Conservation (phyloP, 441 rosid genomes). For the Adansonia grandidieri region DNA sequence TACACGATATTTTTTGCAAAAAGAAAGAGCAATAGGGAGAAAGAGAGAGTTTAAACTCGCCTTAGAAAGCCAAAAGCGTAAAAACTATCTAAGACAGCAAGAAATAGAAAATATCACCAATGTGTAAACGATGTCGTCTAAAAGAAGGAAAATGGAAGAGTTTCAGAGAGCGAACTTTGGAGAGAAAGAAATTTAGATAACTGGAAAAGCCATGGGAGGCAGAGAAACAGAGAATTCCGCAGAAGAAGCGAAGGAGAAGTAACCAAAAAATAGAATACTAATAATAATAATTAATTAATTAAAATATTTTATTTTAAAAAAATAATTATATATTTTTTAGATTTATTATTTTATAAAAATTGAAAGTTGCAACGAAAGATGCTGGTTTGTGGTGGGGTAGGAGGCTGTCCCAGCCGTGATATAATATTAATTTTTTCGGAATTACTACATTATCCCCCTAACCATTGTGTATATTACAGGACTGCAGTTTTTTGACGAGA, state of each 20-base stretch:
- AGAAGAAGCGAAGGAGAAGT: conserved; percentile 57
- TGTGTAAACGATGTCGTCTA: conserved; percentile 36
- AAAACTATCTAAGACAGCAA: conserved; percentile 34
- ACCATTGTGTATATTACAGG: conserved; percentile 2
- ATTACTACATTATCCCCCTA: conserved; percentile 32
- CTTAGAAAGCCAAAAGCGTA: conserved; percentile 35
- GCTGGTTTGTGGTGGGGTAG: conserved; percentile 67
- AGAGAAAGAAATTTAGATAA: conserved; percentile 42
- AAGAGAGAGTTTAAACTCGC: conserved; percentile 38
- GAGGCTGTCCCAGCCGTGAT: conserved; percentile 50
- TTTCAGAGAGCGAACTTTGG: conserved; percentile 8
- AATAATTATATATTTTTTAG: too few species aligned
- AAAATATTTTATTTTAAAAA: not conserved
- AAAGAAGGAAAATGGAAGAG: conserved; percentile 15
- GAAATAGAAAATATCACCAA: conserved; percentile 35
- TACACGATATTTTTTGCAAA: not conserved
- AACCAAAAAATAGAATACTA: conserved; percentile 39
- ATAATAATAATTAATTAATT: not conserved
- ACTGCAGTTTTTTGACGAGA: conserved; percentile 17
- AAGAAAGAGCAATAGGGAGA: not conserved
- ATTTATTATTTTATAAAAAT: not conserved
- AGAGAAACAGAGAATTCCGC: conserved; percentile 36
- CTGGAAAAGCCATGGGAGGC: conserved; percentile 38
- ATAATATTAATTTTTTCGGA: not conserved
- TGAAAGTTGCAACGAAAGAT: conserved; percentile 36